Evolutionary conservation across 2,329 filamentous ascomycete genomes (phyloP).

Genomic region (Talaromyces sp.): DNA sequence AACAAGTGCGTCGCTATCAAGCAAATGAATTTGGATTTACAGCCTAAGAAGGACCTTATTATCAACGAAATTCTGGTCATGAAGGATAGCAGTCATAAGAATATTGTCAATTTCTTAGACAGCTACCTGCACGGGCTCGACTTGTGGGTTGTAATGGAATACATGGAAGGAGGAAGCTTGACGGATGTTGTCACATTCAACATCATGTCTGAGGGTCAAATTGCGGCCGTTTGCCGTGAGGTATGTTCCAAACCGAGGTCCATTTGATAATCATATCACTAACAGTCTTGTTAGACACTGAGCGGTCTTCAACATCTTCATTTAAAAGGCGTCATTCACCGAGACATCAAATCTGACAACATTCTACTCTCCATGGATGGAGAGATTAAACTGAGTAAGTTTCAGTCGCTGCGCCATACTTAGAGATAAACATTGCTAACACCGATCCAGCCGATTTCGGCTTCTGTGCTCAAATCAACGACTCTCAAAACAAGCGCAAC

Average conservation of each 20-base stretch:
- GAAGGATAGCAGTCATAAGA: constrained; percentile 97
- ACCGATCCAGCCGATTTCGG: constrained; percentile 75
- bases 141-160: constrained; percentile 99
- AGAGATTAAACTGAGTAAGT: constrained; percentile 92
- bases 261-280: neutral
- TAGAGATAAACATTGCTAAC: constrained; percentile 21
- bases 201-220: constrained; percentile 97
- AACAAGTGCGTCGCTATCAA: constrained; percentile 95
- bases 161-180: constrained; percentile 96
- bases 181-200: constrained; percentile 99
- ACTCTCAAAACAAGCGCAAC: constrained; percentile 91
- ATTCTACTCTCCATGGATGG: constrained; percentile 90
- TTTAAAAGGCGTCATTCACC: constrained; percentile 95
- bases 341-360: constrained; percentile 99
- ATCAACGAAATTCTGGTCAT: constrained; percentile 99
- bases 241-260: constrained; percentile 35
- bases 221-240: constrained; percentile 90
- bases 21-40: constrained; percentile 98
- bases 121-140: constrained; percentile 87
- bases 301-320: constrained; percentile 91
- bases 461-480: constrained; percentile 97
- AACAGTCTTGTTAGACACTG: constrained; percentile 54
- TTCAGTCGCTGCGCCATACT: neutral
- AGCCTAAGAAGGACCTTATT: constrained; percentile 97
- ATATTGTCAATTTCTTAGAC: constrained; percentile 99